phyloP scores from a whole-genome alignment of 2,329 filamentous ascomycete species.

The Paraphaeosphaeria sporulosa region DNA sequence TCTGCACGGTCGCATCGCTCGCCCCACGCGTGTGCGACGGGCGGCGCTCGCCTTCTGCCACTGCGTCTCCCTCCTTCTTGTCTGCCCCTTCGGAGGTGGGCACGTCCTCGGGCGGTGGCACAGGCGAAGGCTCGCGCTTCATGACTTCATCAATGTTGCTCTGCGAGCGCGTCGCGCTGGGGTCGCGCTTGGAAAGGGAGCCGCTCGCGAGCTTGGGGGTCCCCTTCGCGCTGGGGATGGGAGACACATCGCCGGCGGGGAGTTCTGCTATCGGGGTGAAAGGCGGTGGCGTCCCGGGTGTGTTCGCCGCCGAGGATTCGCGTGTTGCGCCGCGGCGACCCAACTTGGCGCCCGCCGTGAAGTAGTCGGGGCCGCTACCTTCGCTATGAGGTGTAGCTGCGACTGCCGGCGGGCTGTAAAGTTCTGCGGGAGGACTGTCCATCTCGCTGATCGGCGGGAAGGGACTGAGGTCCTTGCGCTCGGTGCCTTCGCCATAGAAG shows the following conservation, averaged over 20 bases:
- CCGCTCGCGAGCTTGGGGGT: slow-evolving; percentile 15
- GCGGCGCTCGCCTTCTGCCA: slow-evolving; percentile 25
- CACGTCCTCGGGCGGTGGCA: background rate
- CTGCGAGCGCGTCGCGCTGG: slow-evolving; percentile 34
- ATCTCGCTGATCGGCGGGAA: slow-evolving; percentile 45
- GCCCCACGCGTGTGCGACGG: slow-evolving; percentile 41
- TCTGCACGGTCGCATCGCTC: slow-evolving; percentile 43
- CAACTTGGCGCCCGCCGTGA: slow-evolving; percentile 25
- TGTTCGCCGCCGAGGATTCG: slow-evolving; percentile 37
- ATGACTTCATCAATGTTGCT: slow-evolving; percentile 39
- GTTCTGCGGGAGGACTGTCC: slow-evolving; percentile 42
- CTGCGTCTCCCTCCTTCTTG: slow-evolving; percentile 7
- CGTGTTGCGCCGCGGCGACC: slow-evolving; percentile 33
- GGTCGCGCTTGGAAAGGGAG: slow-evolving; percentile 27
- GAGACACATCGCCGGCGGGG: slow-evolving; percentile 35
- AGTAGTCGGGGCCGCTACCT: slow-evolving; percentile 33
- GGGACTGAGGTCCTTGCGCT: slow-evolving; percentile 26
- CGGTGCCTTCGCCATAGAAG: slow-evolving; percentile 33
- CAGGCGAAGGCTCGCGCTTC: slow-evolving; percentile 14
- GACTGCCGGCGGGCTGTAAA: slow-evolving; percentile 42
- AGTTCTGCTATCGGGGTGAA: slow-evolving; percentile 35
- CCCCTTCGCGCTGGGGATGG: slow-evolving; percentile 16
- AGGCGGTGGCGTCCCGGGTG: slow-evolving; percentile 26
- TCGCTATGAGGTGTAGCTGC: slow-evolving; percentile 21
- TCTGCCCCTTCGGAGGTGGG: slow-evolving; percentile 2